Base-by-base conservation (phyloP, 768 basidiomycete species). In the Boletus reticulatus region DNA sequence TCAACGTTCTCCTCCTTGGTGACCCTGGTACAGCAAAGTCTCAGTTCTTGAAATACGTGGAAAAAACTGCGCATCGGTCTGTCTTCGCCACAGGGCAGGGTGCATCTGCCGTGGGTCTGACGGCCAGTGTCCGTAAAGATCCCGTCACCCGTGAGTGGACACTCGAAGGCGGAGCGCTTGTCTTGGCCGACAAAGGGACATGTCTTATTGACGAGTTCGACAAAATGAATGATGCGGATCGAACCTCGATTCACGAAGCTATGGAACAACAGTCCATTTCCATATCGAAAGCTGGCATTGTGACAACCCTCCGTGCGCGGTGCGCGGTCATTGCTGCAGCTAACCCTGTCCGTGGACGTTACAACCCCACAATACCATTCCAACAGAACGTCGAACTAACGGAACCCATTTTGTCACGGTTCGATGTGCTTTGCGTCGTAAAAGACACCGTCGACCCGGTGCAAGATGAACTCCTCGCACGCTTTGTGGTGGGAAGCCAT, bases 251-350 rank as follows among this genome's bases (percentile, higher is more conserved):
- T 65, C 97, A 98, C 78, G 97, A 99, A 72, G 97, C 97, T 2
- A 99, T 99, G 97, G 97, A 99, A 70, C 97, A 99, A 74, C 97
- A 98, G 71, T 90, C 93, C 13, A 99, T 99, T 62, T 98, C 97
- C 5, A 98, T 99, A 65, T 94, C 96, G 22, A 99, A 99, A 69
- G 97, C 97, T 16, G 97, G 97, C 42, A 99, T 99, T 59, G 91
- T 98, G 52, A 98, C 97, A n/a, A 91, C 92, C 16, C 82, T 99
- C 9, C 95, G 98, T 74, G 97, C 97, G 24, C 88, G 97, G 19
- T 98, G 96, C 74, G 94, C 95, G 7, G 94, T 99, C 72, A 85
- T 98, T 56, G 97, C 97, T 36, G 97, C 97, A 1, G 97, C 97
- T 50, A 99, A 99, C 77, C 97, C 97, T 22, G 87, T 97, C 65